Evolutionary conservation across 2,329 filamentous ascomycete genomes (phyloP).

Genomic region (Calonectria honghensis): DNA sequence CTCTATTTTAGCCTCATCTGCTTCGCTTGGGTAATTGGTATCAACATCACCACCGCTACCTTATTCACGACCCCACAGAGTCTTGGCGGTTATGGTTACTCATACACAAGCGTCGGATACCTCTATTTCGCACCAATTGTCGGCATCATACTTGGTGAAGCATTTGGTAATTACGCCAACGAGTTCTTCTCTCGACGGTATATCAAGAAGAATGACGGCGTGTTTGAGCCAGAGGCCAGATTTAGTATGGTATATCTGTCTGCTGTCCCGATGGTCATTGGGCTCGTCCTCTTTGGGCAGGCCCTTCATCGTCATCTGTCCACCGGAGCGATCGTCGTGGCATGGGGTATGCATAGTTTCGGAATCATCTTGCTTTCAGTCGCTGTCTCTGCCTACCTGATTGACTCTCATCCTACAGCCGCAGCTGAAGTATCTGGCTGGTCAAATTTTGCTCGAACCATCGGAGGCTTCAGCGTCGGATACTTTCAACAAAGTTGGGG

Average conservation of each 20-base stretch:
- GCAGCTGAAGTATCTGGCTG: conserved; percentile 68
- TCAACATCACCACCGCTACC: conserved; percentile 74
- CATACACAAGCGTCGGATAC: conserved; percentile 68
- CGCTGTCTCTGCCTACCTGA: conserved; percentile 67
- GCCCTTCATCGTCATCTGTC: conserved; percentile 64
- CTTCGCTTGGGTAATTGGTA: conserved; percentile 72
- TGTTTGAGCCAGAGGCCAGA: conserved; percentile 74
- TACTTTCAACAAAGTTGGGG: conserved; percentile 70
- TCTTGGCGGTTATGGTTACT: conserved; percentile 69
- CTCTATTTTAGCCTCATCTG: conserved; percentile 51
- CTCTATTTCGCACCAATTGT: conserved; percentile 77
- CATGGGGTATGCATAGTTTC: conserved; percentile 73
- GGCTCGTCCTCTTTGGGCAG: conserved; percentile 72
- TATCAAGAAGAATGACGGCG: conserved; percentile 67
- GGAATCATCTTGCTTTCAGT: conserved; percentile 72
- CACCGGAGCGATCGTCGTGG: conserved; percentile 54
- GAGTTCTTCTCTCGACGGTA: conserved; percentile 68
- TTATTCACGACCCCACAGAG: conserved; percentile 60
- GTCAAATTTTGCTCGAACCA: conserved; percentile 61
- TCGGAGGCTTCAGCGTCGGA: conserved; percentile 68
- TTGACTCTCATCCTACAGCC: conserved; percentile 70
- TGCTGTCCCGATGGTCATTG: conserved; percentile 69
- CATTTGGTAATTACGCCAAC: conserved; percentile 74
- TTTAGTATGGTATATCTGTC: conserved; percentile 68
- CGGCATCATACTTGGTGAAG: conserved; percentile 71